phyloP scores from a whole-genome alignment of 345 rosid genomes.

The Gossypium anomalum region DNA sequence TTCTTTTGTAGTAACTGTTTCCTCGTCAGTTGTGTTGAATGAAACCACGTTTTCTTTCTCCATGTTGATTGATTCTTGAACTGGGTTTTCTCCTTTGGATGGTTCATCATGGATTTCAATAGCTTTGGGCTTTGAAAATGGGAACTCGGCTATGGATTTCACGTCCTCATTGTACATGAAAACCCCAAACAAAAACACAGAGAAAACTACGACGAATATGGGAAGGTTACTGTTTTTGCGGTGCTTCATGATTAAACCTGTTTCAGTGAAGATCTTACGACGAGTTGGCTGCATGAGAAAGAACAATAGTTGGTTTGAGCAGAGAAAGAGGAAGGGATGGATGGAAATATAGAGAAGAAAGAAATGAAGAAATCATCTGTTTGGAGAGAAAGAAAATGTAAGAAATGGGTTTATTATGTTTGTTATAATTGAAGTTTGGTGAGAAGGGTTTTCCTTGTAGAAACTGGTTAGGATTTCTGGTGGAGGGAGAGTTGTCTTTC shows the following conservation, averaged over 20 bases:
- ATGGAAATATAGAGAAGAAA: constrained; percentile 28
- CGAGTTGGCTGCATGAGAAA: constrained; percentile 45
- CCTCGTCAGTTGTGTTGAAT: not conserved
- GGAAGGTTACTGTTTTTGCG: constrained; percentile 59
- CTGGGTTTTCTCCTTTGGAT: constrained; percentile 18
- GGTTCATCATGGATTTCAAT: constrained; percentile 32
- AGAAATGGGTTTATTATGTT: constrained; percentile 20
- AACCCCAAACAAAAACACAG: constrained; percentile 60
- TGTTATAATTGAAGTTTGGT: constrained; percentile 53
- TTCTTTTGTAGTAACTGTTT: not conserved
- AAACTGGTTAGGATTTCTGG: constrained; percentile 41
- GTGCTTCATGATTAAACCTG: constrained; percentile 40
- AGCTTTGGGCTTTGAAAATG: constrained; percentile 57
- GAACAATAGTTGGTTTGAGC: not conserved
- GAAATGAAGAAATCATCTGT: constrained; percentile 14
- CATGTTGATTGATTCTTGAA: constrained; percentile 34
- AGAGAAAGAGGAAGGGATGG: constrained; percentile 14
- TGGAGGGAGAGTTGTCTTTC: constrained; percentile 49
- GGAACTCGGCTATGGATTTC: constrained; percentile 63
- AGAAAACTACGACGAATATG: constrained; percentile 46
- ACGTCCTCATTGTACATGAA: constrained; percentile 66
- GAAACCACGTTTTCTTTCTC: constrained; percentile 8
- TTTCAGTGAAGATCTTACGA: constrained; percentile 33
- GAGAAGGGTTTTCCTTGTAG: constrained; percentile 53
- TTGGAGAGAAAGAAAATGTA: not conserved